Conservation (phyloP, 352 stramenopile species). For the Phytopythium aichiense region DNA sequence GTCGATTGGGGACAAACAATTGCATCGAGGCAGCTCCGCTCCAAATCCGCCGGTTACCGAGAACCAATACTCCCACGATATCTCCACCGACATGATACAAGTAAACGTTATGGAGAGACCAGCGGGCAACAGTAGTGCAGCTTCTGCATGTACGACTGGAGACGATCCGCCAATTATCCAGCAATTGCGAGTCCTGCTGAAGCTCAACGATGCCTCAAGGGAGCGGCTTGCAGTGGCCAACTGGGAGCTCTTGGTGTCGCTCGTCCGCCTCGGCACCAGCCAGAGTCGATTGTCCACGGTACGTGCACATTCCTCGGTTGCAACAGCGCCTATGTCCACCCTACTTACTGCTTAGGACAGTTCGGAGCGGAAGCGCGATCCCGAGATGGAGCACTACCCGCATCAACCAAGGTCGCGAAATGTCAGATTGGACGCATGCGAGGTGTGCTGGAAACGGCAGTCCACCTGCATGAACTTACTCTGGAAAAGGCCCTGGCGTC, state of each 20-base stretch:
- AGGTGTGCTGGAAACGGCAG: constrained; percentile 36
- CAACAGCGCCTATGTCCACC: not conserved
- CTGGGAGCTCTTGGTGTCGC: constrained; percentile 45
- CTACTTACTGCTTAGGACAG: not conserved
- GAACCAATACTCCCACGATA: not conserved
- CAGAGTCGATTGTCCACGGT: constrained; percentile 33
- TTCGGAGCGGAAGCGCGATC: not conserved
- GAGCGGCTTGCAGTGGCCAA: constrained; percentile 21
- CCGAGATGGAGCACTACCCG: not conserved
- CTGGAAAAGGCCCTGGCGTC: constrained; percentile 24
- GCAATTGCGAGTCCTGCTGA: constrained; percentile 42
- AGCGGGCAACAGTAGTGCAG: not conserved
- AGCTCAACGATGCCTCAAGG: constrained; percentile 24
- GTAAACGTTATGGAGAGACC: not conserved
- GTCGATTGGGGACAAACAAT: not conserved
- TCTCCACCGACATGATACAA: not conserved
- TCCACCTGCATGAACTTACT: constrained; percentile 29
- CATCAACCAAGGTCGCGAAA: not conserved
- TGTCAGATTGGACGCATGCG: constrained; percentile 9
- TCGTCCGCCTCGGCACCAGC: constrained; percentile 14
- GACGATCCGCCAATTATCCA: constrained; percentile 43
- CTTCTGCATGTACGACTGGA: constrained; percentile 1
- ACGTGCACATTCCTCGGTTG: constrained; percentile 1
- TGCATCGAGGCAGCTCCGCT: not conserved
- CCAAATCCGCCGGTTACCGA: not conserved